These are phyloP conservation scores for Phytophthora tentaculata DNA, from an alignment of 352 stramenopile species.

Conservation along the genomic window DNA sequence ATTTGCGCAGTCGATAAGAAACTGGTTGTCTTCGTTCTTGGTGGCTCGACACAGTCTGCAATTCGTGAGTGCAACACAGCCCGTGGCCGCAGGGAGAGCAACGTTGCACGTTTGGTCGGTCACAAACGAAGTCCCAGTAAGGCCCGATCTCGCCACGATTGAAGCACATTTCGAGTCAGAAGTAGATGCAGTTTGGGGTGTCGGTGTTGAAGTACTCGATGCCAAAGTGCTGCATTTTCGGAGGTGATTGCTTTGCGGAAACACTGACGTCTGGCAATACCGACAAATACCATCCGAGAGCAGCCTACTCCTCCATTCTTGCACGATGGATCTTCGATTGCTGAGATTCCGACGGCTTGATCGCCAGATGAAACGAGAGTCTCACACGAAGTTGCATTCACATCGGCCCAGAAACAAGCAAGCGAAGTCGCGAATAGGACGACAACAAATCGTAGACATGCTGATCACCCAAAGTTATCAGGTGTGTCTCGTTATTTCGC, in stretches of 20 bases:
- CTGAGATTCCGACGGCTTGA: slow-evolving; percentile 32
- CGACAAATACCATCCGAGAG: slow-evolving; percentile 32
- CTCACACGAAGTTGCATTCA: slow-evolving; percentile 12
- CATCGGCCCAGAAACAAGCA: slow-evolving; percentile 2
- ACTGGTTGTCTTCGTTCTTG: slow-evolving; percentile 63
- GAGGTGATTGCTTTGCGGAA: too few species aligned
- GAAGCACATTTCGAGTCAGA: slow-evolving; percentile 13
- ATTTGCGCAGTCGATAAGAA: slow-evolving; percentile 27
- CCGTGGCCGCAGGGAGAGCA: slow-evolving; percentile 13
- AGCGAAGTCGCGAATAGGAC: slow-evolving; percentile 10
- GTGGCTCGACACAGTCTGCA: slow-evolving; percentile 54
- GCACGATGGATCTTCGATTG: slow-evolving; percentile 34
- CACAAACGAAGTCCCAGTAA: slow-evolving; percentile 45
- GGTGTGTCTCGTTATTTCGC: slow-evolving; percentile 2
- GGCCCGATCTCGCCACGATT: slow-evolving; percentile 23
- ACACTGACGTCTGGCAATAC: slow-evolving; percentile 39
- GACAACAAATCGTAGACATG: background rate
- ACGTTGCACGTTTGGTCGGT: slow-evolving; percentile 37
- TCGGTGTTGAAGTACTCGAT: background rate
- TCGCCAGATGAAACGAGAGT: slow-evolving; percentile 27
- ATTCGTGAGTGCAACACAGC: slow-evolving; percentile 42
- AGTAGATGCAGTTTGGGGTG: slow-evolving; percentile 1
- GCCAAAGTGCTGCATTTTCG: too few species aligned
- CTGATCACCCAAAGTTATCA: background rate
- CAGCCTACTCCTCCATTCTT: slow-evolving; percentile 36